Base-by-base conservation (phyloP, 2,329 filamentous ascomycete species). In the Didymella arachidicola region DNA sequence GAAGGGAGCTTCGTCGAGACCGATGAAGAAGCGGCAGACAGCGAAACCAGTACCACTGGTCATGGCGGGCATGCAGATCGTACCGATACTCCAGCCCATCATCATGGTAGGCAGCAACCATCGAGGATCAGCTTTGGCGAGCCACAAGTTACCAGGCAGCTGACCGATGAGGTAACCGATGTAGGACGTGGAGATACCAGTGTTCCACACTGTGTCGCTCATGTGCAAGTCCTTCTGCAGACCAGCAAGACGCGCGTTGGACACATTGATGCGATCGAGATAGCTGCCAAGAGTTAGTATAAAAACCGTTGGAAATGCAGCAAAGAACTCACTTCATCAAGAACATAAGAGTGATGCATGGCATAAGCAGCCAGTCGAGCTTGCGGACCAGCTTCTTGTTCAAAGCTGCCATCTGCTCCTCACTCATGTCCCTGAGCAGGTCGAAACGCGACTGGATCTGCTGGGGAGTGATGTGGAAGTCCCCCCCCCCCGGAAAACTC, bases 101-200 rank as follows among this genome's bases (percentile, higher is more conserved):
- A 79, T 79, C 58, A 79, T 79, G 6, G 56, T 59, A 2, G 79
- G 79, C 1, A 80, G 65, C 27, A 78, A 64, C 27, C 71, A 56
- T 10, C 74, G 69, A 1, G 77, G 77, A 41, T 74, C 72, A 0
- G 71, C 64, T 55, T 76, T 77, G 29, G 80, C 80, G 51, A 83
- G 73, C 52, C 80, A 76, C 27, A 83, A 68, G 61, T 82, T 82
- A 19, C 79, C 80, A 0, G 80, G 81, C 0, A 82, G 72, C 55
- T 82, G 80, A 7, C 79, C 75, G 50, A 81, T 67, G 29, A 82
- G 77, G 60, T 81, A 82, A 19, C 79, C 80, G 3, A 82, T 77
- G 43, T 82, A 82, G 62, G 78, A 82, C 53, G 76, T 71, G 42
- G 73, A 81, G 32, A 79, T 81, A 12, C 70, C 80, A 29, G 73